phyloP scores from a whole-genome alignment of 2,329 filamentous ascomycete genomes.

The Monilinia fructigena region DNA sequence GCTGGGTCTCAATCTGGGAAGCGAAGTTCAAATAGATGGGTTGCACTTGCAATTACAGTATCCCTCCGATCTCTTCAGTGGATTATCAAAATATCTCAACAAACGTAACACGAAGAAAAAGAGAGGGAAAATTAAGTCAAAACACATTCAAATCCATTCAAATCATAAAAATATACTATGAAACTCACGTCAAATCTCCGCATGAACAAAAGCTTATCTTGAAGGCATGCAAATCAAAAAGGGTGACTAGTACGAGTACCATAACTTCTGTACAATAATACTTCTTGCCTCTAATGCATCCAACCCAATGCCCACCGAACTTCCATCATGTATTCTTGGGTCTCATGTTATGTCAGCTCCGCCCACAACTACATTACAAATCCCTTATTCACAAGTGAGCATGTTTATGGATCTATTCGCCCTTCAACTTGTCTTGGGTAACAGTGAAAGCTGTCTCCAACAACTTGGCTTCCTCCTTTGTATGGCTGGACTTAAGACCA shows the following conservation, averaged over 20 bases:
- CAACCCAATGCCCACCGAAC: slow-evolving; percentile 8
- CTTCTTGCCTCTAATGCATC: slow-evolving; percentile 27
- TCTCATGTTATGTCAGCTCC: slow-evolving; percentile 1
- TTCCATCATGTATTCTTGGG: slow-evolving; percentile 2
- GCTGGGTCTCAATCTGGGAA: too few species aligned
- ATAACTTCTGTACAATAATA: slow-evolving; percentile 36
- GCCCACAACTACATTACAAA: slow-evolving; percentile 21
- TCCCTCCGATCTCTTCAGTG: too few species aligned
- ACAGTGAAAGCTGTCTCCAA: slow-evolving; percentile 64
- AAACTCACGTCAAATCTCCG: neutral
- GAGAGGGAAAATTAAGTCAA: neutral
- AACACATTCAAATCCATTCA: neutral
- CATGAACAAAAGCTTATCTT: neutral
- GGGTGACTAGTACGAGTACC: neutral
- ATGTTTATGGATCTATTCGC: slow-evolving; percentile 40
- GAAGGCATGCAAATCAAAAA: neutral
- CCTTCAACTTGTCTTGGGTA: slow-evolving; percentile 68
- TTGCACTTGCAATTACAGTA: too few species aligned
- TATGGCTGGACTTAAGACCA: slow-evolving; percentile 81
- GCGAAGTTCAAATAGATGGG: too few species aligned
- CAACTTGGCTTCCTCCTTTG: slow-evolving; percentile 90
- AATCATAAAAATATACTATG: neutral
- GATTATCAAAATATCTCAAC: too few species aligned
- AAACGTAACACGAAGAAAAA: too few species aligned
- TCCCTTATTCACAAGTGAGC: too few species aligned